phyloP scores from a whole-genome alignment of 1,139 yeast genomes.

The Yamadazyma spencermartinsiae region DNA sequence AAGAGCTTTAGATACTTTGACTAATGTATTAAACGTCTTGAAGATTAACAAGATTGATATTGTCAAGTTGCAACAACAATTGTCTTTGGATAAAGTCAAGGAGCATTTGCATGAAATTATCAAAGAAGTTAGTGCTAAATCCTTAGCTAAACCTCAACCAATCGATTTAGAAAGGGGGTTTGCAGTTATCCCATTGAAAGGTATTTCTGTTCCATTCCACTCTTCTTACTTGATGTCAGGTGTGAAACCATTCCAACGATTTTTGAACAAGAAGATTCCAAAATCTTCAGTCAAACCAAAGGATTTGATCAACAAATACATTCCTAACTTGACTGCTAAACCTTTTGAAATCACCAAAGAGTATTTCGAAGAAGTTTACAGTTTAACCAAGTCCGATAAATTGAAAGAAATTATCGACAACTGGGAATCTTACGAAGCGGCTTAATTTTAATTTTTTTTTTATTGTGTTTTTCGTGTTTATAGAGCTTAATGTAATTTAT shows the following conservation, averaged over 20 bases:
- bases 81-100: slow-evolving; percentile 85
- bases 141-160: slow-evolving; percentile 90
- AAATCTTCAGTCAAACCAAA: slow-evolving; percentile 94
- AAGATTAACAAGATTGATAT: slow-evolving; percentile 93
- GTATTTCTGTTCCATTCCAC: slow-evolving; percentile 99
- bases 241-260: slow-evolving; percentile 98
- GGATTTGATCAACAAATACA: slow-evolving; percentile 88
- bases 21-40: slow-evolving; percentile 89
- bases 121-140: slow-evolving; percentile 76
- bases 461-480: slow-evolving; percentile 4
- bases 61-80: slow-evolving; percentile 76
- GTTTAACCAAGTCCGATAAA: slow-evolving; percentile 87
- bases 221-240: slow-evolving; percentile 96
- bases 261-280: slow-evolving; percentile 93
- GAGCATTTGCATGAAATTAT: slow-evolving; percentile 86
- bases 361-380: slow-evolving; percentile 93
- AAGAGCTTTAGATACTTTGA: slow-evolving; percentile 88
- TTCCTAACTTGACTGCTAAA: slow-evolving; percentile 97
- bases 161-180: slow-evolving; percentile 96
- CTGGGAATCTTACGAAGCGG: slow-evolving; percentile 83
- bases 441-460: slow-evolving; percentile 21
- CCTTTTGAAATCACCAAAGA: slow-evolving; percentile 96
- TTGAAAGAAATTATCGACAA: slow-evolving; percentile 86
- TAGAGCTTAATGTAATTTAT: background rate
- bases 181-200: slow-evolving; percentile 97